Conservation (phyloP, 805 yeast genomes). For the Cyberlindnera lachancei region DNA sequence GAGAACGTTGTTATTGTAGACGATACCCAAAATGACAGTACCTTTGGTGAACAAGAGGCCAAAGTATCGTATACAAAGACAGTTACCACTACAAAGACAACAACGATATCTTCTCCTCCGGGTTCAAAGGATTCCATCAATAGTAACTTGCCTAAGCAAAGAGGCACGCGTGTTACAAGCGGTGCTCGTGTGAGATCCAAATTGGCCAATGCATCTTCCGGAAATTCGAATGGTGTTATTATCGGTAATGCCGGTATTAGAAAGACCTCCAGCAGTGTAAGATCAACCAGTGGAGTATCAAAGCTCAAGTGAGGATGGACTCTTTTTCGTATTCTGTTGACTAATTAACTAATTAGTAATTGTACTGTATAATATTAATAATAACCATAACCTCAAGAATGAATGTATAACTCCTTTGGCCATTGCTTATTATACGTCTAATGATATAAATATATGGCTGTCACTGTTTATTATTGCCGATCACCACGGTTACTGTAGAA, state of each 20-base stretch:
- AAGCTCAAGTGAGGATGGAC: no score
- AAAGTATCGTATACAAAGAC: slow-evolving; percentile 22
- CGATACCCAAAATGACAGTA: no score
- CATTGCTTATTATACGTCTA: no score
- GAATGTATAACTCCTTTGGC: no score
- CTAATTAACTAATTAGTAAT: no score
- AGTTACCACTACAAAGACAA: slow-evolving; percentile 23
- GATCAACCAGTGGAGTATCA: slow-evolving; percentile 20
- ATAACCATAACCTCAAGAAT: no score
- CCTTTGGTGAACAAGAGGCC: slow-evolving; percentile 4
- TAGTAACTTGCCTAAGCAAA: slow-evolving; percentile 20
- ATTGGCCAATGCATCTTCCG: slow-evolving; percentile 15
- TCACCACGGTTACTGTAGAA: no score
- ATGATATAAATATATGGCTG: no score
- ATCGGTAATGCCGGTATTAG: slow-evolving; percentile 23
- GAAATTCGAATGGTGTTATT: slow-evolving; percentile 9
- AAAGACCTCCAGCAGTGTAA: slow-evolving; percentile 17
- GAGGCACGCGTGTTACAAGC: slow-evolving; percentile 16
- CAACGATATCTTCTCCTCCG: slow-evolving; percentile 25
- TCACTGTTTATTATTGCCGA: no score
- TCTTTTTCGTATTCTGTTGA: no score
- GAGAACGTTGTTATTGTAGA: slow-evolving; percentile 13
- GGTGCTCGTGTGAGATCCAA: slow-evolving; percentile 26
- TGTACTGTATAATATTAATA: no score
- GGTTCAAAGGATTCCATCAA: slow-evolving; percentile 14